A percentile compares a stretch with the other conserved stretches of the same genome.
Evolutionary conservation across 176 grass and related monocot genomes (phyloP).

Genomic region (Melocanna baccifera): DNA sequence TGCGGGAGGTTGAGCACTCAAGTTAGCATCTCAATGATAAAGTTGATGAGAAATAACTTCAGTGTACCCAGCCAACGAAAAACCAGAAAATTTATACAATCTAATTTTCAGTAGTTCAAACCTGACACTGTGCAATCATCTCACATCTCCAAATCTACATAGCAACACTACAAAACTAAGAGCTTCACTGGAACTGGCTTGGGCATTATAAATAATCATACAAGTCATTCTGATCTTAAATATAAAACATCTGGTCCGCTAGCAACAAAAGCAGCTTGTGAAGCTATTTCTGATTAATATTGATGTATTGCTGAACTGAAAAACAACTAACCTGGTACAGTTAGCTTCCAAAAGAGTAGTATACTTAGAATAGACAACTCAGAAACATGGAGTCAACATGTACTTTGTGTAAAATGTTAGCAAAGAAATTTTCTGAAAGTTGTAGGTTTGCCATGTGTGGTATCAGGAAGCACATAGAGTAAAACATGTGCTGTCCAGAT

Average conservation of each 20-base stretch:
- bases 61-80: not conserved
- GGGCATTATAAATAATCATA: not conserved
- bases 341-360: not conserved
- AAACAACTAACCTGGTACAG: not conserved
- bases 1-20: not conserved
- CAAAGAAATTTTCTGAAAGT: not conserved
- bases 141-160: not conserved
- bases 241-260: not conserved
- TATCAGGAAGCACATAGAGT: not conserved
- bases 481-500: not conserved
- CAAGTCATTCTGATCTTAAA: not conserved
- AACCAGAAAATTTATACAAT: not conserved
- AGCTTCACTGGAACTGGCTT: not conserved
- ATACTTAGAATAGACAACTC: not conserved
- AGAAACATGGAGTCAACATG: not conserved
- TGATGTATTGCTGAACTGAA: not conserved
- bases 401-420: not conserved
- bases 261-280: slow-evolving; percentile 11
- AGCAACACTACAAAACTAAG: not conserved
- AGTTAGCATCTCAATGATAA: slow-evolving; percentile 7
- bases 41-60: not conserved
- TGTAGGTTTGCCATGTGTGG: not conserved
- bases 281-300: not conserved
- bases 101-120: not conserved
- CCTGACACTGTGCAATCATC: not conserved